These are phyloP conservation scores for Closterium sp. DNA, from an alignment of 139 green algal genomes.

Conservation along the genomic window DNA sequence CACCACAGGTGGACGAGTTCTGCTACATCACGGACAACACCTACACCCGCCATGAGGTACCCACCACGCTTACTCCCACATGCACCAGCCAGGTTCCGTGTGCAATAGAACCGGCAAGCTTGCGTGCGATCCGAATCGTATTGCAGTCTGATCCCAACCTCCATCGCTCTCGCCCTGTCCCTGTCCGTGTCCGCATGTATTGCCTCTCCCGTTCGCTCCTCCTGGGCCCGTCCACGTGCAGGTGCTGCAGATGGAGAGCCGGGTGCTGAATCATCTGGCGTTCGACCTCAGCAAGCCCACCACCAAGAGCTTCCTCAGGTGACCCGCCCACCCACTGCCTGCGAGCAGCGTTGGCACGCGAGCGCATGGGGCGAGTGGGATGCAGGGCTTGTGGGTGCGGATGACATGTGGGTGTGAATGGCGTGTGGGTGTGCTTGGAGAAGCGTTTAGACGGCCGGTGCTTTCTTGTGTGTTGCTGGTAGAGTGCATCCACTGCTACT, in stretches of 20 bases:
- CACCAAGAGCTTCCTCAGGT: conserved; percentile 85
- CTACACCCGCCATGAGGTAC: conserved; percentile 82
- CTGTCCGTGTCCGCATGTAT: neutral
- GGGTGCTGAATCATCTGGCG: conserved; percentile 74
- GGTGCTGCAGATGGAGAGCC: conserved; percentile 76
- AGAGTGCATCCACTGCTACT: neutral
- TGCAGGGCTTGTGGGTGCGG: neutral
- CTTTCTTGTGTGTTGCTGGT: neutral
- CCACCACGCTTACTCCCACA: neutral
- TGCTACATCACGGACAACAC: conserved; percentile 98
- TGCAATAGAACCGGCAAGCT: neutral
- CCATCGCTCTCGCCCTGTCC: neutral
- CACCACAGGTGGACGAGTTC: conserved; percentile 87
- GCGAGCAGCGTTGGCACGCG: too few species aligned
- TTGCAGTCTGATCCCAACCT: neutral
- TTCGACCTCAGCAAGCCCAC: conserved; percentile 91
- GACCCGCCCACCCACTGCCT: conserved; percentile 7
- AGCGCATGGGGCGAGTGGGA: neutral
- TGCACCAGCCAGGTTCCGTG: neutral
- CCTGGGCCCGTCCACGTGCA: too few species aligned
- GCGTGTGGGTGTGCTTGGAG: neutral
- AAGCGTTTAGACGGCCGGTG: neutral
- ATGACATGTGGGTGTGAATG: neutral
- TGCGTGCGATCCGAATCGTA: neutral
- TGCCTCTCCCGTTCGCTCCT: neutral